These are phyloP conservation scores for Zopfia rhizophila DNA, from an alignment of 2,329 filamentous ascomycete genomes.

Conservation along the genomic window DNA sequence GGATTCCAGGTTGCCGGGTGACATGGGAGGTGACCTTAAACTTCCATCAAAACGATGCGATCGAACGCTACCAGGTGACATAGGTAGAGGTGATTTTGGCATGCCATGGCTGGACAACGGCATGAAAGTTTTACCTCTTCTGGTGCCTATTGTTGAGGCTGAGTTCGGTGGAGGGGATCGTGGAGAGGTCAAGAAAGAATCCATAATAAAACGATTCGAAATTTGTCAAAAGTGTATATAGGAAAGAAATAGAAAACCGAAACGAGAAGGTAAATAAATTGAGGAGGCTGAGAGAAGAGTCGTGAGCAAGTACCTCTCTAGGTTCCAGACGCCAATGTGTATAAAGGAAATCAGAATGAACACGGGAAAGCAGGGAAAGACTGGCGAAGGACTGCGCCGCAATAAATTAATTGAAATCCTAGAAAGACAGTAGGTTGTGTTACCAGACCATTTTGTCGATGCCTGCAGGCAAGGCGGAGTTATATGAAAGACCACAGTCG, in stretches of 20 bases:
- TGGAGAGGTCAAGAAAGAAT: constrained; percentile 1
- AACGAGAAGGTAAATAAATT: background rate
- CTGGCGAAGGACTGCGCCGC: constrained; percentile 13
- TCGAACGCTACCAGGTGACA: constrained; percentile 35
- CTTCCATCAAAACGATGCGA: constrained; percentile 44
- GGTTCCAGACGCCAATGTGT: background rate
- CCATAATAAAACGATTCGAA: constrained; percentile 9
- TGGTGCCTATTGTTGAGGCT: constrained; percentile 25
- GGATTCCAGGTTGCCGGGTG: constrained; percentile 28
- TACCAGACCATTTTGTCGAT: constrained; percentile 28
- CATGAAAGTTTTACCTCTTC: constrained; percentile 30
- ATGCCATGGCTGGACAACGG: constrained; percentile 46
- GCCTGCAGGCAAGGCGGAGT: constrained; percentile 41
- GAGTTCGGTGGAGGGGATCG: constrained; percentile 32
- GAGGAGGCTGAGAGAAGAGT: background rate
- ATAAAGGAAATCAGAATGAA: constrained; percentile 2
- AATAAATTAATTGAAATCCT: constrained; percentile 23
- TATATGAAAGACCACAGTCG: constrained; percentile 42
- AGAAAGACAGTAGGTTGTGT: constrained; percentile 37
- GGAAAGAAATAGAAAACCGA: background rate
- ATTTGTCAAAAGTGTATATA: no score
- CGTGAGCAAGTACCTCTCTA: background rate
- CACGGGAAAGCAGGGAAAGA: constrained; percentile 2
- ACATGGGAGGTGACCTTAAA: constrained; percentile 26
- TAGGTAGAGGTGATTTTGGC: constrained; percentile 42